Percentiles rank a stretch among this genome's conserved stretches.
Conservation (phyloP, 2,329 filamentous ascomycete genomes). For the Reticulascus tulasneorum region DNA sequence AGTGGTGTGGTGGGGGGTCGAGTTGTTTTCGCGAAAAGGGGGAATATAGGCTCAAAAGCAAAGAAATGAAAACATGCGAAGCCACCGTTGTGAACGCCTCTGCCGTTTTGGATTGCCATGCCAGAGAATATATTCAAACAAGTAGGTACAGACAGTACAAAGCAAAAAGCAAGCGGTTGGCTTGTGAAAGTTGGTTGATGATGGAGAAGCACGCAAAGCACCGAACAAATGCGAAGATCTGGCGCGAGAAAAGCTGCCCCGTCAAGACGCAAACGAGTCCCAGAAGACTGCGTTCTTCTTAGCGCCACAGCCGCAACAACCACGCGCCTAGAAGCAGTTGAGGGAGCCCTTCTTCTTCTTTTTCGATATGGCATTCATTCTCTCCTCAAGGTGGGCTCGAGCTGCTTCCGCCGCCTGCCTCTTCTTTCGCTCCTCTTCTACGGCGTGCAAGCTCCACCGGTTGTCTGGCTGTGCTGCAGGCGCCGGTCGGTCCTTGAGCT, state of each 20-base stretch:
- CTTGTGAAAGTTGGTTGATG: no score
- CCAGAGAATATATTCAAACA: constrained; percentile 7
- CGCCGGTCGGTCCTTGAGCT: constrained; percentile 50
- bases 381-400: constrained; percentile 82
- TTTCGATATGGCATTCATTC: constrained; percentile 86
- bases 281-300: constrained; percentile 6
- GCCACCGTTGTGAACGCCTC: no score
- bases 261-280: constrained; percentile 18
- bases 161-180: constrained; percentile 11
- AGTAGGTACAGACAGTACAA: constrained; percentile 8
- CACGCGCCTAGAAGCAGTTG: constrained; percentile 81
- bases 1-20: no score
- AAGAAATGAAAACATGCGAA: no score
- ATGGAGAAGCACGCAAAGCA: constrained; percentile 1
- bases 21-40: no score
- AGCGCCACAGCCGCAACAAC: constrained; percentile 5
- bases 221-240: not conserved
- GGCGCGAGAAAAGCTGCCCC: not conserved
- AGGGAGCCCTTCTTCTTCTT: constrained; percentile 94
- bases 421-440: constrained; percentile 95
- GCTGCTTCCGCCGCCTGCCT: constrained; percentile 86
- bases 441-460: constrained; percentile 74
- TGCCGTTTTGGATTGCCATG: no score
- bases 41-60: no score
- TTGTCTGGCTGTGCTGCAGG: constrained; percentile 48